phyloP scores from a whole-genome alignment of 345 rosid species.

The Fremontodendron californicum region DNA sequence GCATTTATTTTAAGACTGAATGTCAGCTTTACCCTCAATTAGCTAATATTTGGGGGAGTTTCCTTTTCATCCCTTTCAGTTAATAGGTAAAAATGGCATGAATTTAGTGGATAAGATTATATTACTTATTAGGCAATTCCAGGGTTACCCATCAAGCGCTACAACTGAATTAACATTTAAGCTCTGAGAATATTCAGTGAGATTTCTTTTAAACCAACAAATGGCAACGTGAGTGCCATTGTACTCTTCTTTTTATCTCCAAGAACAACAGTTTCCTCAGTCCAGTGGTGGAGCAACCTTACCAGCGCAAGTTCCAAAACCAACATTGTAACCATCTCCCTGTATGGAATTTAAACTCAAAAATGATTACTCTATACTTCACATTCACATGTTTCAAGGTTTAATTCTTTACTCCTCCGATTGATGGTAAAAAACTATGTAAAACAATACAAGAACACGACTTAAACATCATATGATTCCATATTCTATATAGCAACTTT shows the following conservation, averaged over 20 bases:
- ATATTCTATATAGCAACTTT: not conserved
- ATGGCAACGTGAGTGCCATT: not conserved
- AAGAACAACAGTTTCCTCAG: constrained; percentile 4
- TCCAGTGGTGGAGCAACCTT: constrained; percentile 60
- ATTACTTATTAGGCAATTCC: no score
- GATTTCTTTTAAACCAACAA: not conserved
- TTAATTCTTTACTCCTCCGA: not conserved
- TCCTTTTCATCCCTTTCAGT: no score
- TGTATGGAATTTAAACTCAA: constrained; percentile 32
- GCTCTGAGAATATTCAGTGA: not conserved
- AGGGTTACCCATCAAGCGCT: no score
- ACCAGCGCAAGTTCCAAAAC: constrained; percentile 88
- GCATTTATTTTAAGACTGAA: no score
- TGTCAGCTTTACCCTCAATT: no score
- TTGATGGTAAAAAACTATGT: not conserved
- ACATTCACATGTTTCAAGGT: not conserved
- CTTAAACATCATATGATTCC: not conserved
- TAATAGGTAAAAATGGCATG: no score
- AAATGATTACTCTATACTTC: not conserved
- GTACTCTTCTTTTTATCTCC: not conserved
- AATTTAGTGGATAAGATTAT: no score
- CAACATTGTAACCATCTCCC: constrained; percentile 88
- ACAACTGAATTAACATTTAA: no score
- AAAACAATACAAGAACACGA: not conserved
- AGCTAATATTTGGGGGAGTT: no score